phyloP scores from a whole-genome alignment of 345 rosid species.

The Rhizophora apiculata region DNA sequence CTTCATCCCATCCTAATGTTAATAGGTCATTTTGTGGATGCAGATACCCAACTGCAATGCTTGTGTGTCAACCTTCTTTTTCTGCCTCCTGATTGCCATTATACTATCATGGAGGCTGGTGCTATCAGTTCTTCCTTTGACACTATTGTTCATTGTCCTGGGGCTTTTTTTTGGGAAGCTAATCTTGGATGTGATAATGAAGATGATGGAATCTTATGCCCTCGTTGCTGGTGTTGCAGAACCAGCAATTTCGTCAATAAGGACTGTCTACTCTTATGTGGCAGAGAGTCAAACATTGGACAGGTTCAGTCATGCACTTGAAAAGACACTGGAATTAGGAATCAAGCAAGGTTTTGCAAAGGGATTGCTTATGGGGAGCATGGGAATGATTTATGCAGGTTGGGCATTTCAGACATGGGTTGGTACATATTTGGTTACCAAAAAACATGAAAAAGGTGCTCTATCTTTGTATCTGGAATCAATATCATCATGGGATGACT shows the following conservation, averaged over 20 bases:
- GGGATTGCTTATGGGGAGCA: slow-evolving; percentile 67
- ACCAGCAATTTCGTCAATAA: slow-evolving; percentile 63
- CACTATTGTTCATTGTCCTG: slow-evolving; percentile 52
- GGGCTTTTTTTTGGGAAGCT: slow-evolving; percentile 58
- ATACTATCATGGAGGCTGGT: slow-evolving; percentile 58
- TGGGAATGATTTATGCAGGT: slow-evolving; percentile 59
- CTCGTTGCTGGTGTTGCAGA: slow-evolving; percentile 67
- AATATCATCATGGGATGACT: slow-evolving; percentile 64
- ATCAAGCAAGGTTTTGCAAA: slow-evolving; percentile 57
- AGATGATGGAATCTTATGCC: slow-evolving; percentile 57
- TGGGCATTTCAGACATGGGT: slow-evolving; percentile 72
- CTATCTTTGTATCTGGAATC: slow-evolving; percentile 54
- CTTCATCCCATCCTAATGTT: neutral
- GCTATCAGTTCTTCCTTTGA: slow-evolving; percentile 53
- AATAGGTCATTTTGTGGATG: slow-evolving; percentile 10
- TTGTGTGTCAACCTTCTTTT: slow-evolving; percentile 46
- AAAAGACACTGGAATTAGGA: slow-evolving; percentile 49
- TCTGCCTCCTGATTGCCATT: slow-evolving; percentile 49
- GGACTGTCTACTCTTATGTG: slow-evolving; percentile 56
- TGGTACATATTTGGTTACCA: slow-evolving; percentile 55
- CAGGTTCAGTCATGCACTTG: slow-evolving; percentile 47
- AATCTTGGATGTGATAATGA: slow-evolving; percentile 56
- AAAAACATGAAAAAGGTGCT: slow-evolving; percentile 53
- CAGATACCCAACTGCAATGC: slow-evolving; percentile 60
- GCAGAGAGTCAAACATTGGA: slow-evolving; percentile 49